Evolutionary conservation across 345 rosid species (phyloP), one percentile per base, ranked within the genome.

Genomic region (Rhizophora apiculata): DNA sequence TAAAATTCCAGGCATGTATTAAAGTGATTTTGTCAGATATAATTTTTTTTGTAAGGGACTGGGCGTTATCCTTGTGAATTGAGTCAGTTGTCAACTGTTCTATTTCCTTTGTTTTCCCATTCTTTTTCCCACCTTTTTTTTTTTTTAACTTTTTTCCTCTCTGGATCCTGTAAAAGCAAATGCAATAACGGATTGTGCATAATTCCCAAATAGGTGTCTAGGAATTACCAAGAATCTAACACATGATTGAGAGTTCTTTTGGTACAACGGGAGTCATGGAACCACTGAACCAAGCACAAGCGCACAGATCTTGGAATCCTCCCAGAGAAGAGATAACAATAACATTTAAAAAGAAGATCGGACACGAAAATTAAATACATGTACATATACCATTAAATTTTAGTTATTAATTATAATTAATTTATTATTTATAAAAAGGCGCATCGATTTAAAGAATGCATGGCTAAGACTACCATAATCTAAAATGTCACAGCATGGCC

Each of bases 221-320:
- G 74, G 74, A 76, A 72, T 71, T 77, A 70, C 48, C 26, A 68
- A 76, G 80, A 79, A 72, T 83, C 72, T 52, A 65, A 69, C 31
- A 64, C 22, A 77, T 79, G 83, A 79, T 79, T 82, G 80, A 78
- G 77, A 78, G 77, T 72, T 73, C 78, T 76, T 73, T 79, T 60
- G 82, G 81, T 61, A 72, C 80, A 78, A 80, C 82, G 82, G 81
- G 83, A 77, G 59, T 68, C 27, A 57, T 67, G 19, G 6, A 43
- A 31, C 51, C 10, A 43, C 11, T 54, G 37, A n/a, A 64, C 59
- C 60, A 36, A 27, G 24, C 20, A 49, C 29, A 27, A 24, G 27
- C 24, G 67, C 79, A 75, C 76, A 71, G 75, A 72, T 6, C 6
- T 57, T 80, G 81, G 79, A 80, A 76, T 75, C 76, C 51, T 62